phyloP scores from a whole-genome alignment of 805 yeast species.

The Wickerhamiella parazyma region DNA sequence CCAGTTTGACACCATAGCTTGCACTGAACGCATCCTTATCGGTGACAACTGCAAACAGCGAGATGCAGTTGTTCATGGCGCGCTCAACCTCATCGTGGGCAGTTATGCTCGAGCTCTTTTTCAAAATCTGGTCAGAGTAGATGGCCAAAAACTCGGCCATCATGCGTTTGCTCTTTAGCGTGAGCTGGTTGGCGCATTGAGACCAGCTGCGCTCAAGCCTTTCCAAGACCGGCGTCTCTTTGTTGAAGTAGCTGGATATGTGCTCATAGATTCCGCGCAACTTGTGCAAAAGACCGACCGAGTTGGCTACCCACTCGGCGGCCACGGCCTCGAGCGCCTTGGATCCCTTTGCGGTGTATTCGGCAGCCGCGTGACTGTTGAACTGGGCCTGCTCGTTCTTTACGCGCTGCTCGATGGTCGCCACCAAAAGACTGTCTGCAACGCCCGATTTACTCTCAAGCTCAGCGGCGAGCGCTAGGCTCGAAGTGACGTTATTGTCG shows the following conservation, averaged over 20 bases:
- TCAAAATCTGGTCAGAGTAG: conserved; percentile 70
- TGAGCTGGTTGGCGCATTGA: conserved; percentile 1
- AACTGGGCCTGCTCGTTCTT: conserved; percentile 2
- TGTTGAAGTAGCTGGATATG: neutral
- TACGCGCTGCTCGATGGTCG: conserved; percentile 4
- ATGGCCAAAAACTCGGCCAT: conserved; percentile 13
- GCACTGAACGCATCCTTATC: conserved; percentile 92
- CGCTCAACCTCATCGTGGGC: conserved; percentile 40
- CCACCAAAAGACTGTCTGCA: conserved; percentile 9
- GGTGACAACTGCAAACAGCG: conserved; percentile 69
- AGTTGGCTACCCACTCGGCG: conserved; percentile 12
- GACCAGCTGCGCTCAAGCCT: conserved; percentile 1
- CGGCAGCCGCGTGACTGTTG: neutral
- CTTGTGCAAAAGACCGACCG: conserved; percentile 7
- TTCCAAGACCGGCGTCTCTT: neutral
- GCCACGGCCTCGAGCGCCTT: conserved; percentile 3
- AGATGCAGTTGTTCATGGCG: conserved; percentile 68
- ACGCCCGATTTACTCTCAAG: conserved; percentile 11
- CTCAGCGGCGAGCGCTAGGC: conserved; percentile 13
- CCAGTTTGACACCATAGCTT: conserved; percentile 74
- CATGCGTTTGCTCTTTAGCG: neutral
- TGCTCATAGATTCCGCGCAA: conserved; percentile 5
- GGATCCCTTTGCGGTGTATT: neutral
- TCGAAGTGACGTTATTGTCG: neutral
- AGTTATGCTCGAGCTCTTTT: conserved; percentile 50